A percentile compares a stretch with the other conserved stretches of the same genome.
phyloP scores from a whole-genome alignment of 257 asterid genomes.

The Leptodermis oblonga region DNA sequence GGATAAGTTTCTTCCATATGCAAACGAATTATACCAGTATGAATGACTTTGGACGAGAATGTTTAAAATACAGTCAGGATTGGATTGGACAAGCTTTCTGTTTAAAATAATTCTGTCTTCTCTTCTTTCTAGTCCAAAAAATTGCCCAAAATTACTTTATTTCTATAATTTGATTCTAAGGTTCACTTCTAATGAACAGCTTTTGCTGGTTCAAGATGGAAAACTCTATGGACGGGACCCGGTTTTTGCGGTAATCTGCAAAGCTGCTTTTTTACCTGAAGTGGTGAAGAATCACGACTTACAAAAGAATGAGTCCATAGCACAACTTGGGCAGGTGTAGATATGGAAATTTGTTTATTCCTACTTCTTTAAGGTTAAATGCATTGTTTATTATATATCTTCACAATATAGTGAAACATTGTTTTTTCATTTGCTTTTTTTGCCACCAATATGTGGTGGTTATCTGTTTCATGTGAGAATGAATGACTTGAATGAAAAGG shows the following conservation, averaged over 20 bases:
- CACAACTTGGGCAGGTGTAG: slow-evolving; percentile 86
- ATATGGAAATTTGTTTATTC: slow-evolving; percentile 13
- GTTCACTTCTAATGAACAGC: slow-evolving; percentile 55
- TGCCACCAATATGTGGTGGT: background rate
- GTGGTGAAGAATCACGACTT: slow-evolving; percentile 61
- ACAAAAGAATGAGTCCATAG: slow-evolving; percentile 64
- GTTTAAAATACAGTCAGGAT: background rate
- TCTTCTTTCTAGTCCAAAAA: background rate
- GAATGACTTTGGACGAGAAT: background rate
- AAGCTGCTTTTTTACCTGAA: slow-evolving; percentile 78
- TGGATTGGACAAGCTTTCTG: background rate
- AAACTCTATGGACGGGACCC: slow-evolving; percentile 89
- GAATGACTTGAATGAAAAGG: background rate
- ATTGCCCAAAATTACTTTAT: slow-evolving; percentile 1
- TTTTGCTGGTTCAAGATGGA: slow-evolving; percentile 93
- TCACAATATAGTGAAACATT: background rate
- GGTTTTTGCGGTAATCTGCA: slow-evolving; percentile 74
- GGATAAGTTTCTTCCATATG: background rate
- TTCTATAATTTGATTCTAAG: slow-evolving; percentile 32
- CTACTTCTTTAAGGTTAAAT: background rate
- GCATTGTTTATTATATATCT: background rate
- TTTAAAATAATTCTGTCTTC: background rate
- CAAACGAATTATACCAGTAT: background rate
- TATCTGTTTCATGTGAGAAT: background rate
- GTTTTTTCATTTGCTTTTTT: background rate